Evolutionary conservation across 23 red algal genomes (phyloP).

Genomic region (Cyanidium caldarium): DNA sequence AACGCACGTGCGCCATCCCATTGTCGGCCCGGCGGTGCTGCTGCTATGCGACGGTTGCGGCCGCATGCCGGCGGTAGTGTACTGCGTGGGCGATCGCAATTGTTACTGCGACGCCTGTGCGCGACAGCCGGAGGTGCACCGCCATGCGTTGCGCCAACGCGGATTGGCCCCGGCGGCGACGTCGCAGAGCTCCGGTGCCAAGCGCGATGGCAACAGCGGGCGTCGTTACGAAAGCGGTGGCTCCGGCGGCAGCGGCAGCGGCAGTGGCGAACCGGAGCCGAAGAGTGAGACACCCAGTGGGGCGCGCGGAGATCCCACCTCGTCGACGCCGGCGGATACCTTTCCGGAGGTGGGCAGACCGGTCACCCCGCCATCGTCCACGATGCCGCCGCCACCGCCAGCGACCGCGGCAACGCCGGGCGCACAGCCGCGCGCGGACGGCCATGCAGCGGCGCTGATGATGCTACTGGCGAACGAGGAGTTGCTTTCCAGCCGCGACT

Average conservation of each 20-base stretch:
- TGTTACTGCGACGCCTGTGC: not conserved
- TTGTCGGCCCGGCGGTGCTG: not conserved
- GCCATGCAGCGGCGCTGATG: not conserved
- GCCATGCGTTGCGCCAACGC: not conserved
- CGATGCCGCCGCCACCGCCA: too few species aligned
- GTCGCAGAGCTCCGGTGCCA: too few species aligned
- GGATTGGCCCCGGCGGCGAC: too few species aligned
- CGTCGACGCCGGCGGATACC: not conserved
- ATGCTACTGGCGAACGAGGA: not conserved
- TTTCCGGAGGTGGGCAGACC: too few species aligned
- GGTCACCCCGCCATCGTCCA: too few species aligned
- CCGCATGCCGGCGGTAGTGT: not conserved
- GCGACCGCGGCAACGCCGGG: too few species aligned
- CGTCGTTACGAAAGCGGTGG: too few species aligned
- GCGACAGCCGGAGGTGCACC: not conserved
- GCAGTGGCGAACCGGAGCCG: not conserved
- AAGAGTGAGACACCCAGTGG: not conserved
- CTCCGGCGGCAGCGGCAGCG: too few species aligned
- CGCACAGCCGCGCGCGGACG: too few species aligned
- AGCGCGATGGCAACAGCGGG: too few species aligned
- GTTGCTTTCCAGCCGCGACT: not conserved
- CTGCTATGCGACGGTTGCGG: not conserved
- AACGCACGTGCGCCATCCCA: constrained; percentile 5
- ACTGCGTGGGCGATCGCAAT: not conserved
- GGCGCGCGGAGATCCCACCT: not conserved